Evolutionary conservation across 371 early-diverging fungal genomes (phyloP), one percentile per base, ranked within the genome.

Genomic region (Mortierella sp.): DNA sequence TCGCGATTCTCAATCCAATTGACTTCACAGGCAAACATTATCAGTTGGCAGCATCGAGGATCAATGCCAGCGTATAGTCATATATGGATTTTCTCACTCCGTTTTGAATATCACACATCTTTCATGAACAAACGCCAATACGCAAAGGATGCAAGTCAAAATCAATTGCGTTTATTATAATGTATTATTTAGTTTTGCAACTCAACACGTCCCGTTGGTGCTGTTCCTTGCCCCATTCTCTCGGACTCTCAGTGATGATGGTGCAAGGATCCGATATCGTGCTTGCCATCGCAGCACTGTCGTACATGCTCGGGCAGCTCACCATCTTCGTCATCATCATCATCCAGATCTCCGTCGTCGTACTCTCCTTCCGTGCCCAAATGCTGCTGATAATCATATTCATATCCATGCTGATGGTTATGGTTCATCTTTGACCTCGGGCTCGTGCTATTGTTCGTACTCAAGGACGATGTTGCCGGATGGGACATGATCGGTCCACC

Each of bases 211-310:
- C n/a, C n/a, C n/a, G n/a, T n/a, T n/a, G n/a, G n/a, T n/a, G n/a
- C n/a, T n/a, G n/a, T n/a, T n/a, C n/a, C n/a, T n/a, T n/a, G n/a
- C n/a, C n/a, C n/a, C n/a, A n/a, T n/a, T n/a, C n/a, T n/a, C n/a
- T n/a, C n/a, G n/a, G n/a, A n/a, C n/a, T n/a, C n/a, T 34, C 14
- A 34, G 4, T 14, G 37, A 34, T 34, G 64, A 24, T 64, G 72
- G 50, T 67, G 48, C 54, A 64, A 47, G 12, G 78, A 46, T 6
- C 78, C 70, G 37, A 76, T 70, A 49, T 76, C 78, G 34, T 76
- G 78, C 52, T 70, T 69, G 41, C 78, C 70, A 44, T 70, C 78
- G 44, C 78, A 69, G 61, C 69, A 76, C 51, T 69, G 76, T 19
- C 76, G 70, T 4, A 76, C 61, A 58, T 76, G 70, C 51, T 76